Evolutionary conservation across 2,329 filamentous ascomycete genomes (phyloP), one percentile per base, ranked within the genome.

Genomic region (Annulohypoxylon truncatum): DNA sequence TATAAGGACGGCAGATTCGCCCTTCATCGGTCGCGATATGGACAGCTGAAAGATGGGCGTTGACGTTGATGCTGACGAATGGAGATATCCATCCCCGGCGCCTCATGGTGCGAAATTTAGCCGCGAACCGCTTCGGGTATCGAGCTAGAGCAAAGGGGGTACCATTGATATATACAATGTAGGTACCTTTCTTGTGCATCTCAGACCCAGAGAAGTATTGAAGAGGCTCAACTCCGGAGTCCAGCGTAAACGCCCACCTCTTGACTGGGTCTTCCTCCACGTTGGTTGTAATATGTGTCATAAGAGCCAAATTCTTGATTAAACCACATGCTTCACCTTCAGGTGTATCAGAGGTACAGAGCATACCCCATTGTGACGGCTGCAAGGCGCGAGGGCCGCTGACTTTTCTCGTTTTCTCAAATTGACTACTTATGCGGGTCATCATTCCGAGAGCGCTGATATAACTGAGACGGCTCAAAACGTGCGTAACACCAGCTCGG

Each of bases 201-300:
- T 98, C 94, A 56, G 90, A 89, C 31, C 96, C 96, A 51, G 84
- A 84, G 68, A 87, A 87, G 72, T 86, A 85, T 33, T 90, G 90
- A 52, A 96, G 88, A 2, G 90, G 89, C 68, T 91, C 89, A 31
- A 97, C 92, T 61, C 95, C 92, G 2, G 93, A 91, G 46, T 97
- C 94, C 24, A 98, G 85, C 60, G 92, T 90, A 76, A 94, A 96
- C 1, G 97, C 90, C 77, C 96, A 89, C 74, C 93, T 90, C 73
- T 90, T 91, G 13, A 99, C 92, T 0, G 96, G 94, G 15, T 89
- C 93, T 77, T 98, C 96, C 61, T 97, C 94, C 61, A 97, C 93
- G 69, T 97, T 93, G 1, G 96, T 99, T 0, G 96, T 99, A 73
- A 99, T 98, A 76, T 99, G 96, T 54, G 96, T 99, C 96, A 99